Evolutionary conservation across 139 green algal species (phyloP).

Genomic region (Tetradesmus obliquus): DNA sequence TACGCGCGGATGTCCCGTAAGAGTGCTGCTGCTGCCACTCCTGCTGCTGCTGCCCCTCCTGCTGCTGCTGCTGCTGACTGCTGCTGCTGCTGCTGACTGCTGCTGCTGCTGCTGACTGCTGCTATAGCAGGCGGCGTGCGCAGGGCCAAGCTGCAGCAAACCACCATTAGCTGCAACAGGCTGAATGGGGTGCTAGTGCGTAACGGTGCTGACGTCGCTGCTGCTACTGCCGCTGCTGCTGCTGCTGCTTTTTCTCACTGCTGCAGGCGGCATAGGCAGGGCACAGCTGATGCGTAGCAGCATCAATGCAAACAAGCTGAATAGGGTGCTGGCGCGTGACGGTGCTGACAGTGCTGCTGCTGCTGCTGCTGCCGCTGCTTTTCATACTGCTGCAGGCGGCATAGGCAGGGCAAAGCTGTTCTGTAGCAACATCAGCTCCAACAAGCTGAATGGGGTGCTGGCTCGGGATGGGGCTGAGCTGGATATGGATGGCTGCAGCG

Average conservation of each 20-base stretch:
- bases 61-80: not conserved
- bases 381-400: not conserved
- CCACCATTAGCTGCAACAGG: no score
- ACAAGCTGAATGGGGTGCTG: conserved; percentile 37
- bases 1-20: no score
- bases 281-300: not conserved
- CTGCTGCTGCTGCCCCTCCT: no score
- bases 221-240: not conserved
- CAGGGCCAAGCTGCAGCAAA: no score
- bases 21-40: not conserved
- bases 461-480: conserved; percentile 10
- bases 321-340: not conserved
- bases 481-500: not conserved
- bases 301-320: not conserved
- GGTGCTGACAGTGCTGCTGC: not conserved
- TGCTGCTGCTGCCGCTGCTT: not conserved
- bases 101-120: no score
- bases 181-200: no score
- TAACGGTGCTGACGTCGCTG: not conserved
- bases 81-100: not conserved
- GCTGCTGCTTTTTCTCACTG: not conserved
- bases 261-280: not conserved
- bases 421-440: conserved; percentile 10
- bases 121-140: no score
- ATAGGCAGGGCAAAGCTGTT: not conserved